Evolutionary conservation across 495 filamentous ascomycete species (phyloP), one percentile per base, ranked within the genome.

Genomic region (Parathielavia appendiculata): DNA sequence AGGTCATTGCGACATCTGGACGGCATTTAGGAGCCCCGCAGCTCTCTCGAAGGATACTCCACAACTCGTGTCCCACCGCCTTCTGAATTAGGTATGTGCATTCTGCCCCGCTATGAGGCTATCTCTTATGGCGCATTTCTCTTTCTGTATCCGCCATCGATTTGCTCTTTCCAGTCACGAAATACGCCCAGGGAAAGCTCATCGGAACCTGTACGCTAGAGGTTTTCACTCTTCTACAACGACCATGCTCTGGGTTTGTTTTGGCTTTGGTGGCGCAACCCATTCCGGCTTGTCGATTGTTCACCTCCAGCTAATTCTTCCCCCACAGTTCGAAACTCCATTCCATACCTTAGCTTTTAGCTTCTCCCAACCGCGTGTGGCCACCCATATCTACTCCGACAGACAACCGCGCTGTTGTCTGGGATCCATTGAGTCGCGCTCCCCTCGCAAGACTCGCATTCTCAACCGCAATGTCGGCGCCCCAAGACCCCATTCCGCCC

Each of bases 401-500:
- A 56, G 22, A 14, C 43, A 56, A 23, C 34, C 19, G n/a, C 22
- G 11, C 23, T 12, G 43, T 43, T 20, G 41, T 38, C 32, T 50
- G 6, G 23, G 39, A n/a, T 40, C 11, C 32, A 36, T 41, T 54
- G n/a, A 57, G 11, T 19, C 26, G 22, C 14, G 6, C 19, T 20
- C 41, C 36, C 20, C 45, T 35, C 39, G 20, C 38, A 22, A 58
- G 14, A 41, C 36, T 39, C 60, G 58, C 47, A 47, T 41, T 51
- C 39, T 12, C 63, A 53, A 60, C 35, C 63, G 69, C 44, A 36
- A 82, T 82, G 79, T 79, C 79, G 61, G 60, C 73, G 41, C 52
- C 70, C 43, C 78, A 80, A 71, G 78, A 82, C 30, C 46, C 66
- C 22, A 52, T 70, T 48, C 52, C 71, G 45, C 56, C 71, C 56